phyloP scores from a whole-genome alignment of 768 basidiomycete genomes.

The Psilocybe tampanensis region DNA sequence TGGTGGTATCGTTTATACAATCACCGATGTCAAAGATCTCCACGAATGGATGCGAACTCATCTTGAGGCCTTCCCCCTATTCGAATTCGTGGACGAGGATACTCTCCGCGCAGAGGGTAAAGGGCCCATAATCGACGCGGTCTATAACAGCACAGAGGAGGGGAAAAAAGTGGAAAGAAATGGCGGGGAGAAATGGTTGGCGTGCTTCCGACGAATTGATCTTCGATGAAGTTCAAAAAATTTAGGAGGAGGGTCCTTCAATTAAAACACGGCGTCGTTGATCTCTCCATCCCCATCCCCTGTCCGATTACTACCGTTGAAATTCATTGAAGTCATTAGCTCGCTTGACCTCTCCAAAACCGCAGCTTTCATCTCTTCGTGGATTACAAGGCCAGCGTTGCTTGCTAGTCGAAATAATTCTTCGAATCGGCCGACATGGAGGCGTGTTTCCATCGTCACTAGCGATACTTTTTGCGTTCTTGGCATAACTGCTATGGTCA shows the following conservation, averaged over 20 bases:
- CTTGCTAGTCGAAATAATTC: slow-evolving; percentile 82
- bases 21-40: slow-evolving; percentile 94
- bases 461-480: slow-evolving; percentile 84
- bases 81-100: slow-evolving; percentile 77
- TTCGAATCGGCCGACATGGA: slow-evolving; percentile 91
- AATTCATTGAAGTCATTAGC: slow-evolving; percentile 65
- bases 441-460: slow-evolving; percentile 91
- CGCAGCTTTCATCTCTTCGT: slow-evolving; percentile 80
- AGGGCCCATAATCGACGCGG: slow-evolving; percentile 78
- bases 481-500: slow-evolving; percentile 91
- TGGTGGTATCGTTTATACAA: slow-evolving; percentile 97
- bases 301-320: slow-evolving; percentile 28
- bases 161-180: slow-evolving; percentile 97
- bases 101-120: slow-evolving; percentile 76
- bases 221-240: slow-evolving; percentile 20
- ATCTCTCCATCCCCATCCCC: slow-evolving; percentile 30
- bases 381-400: slow-evolving; percentile 76
- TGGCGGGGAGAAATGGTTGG: slow-evolving; percentile 87
- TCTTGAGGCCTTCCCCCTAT: slow-evolving; percentile 85
- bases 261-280: slow-evolving; percentile 18
- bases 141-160: slow-evolving; percentile 90
- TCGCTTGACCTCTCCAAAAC: slow-evolving; percentile 62
- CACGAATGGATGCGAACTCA: slow-evolving; percentile 95
- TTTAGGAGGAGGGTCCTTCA: slow-evolving; percentile 31
- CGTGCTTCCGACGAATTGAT: slow-evolving; percentile 79